A percentile compares a stretch with the other conserved stretches of the same genome.
phyloP scores from a whole-genome alignment of 139 green algal genomes.

The Spirogloea muscicola region DNA sequence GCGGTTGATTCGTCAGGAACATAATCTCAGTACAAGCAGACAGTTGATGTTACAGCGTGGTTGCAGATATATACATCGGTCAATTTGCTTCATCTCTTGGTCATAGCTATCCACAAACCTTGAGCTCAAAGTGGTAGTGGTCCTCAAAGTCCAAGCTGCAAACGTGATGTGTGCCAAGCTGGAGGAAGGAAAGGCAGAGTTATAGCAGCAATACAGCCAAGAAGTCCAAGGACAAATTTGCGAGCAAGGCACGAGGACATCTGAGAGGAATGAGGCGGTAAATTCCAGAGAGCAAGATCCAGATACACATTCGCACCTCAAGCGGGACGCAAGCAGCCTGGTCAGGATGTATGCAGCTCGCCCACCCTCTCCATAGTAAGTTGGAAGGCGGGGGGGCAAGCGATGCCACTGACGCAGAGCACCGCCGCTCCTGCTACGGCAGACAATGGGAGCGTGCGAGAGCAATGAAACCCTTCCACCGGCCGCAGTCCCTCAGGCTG shows the following conservation, averaged over 20 bases:
- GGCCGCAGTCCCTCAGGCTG: not conserved
- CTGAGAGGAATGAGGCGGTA: no score
- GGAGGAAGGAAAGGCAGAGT: not conserved
- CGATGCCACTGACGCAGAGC: conserved; percentile 21
- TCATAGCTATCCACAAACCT: no score
- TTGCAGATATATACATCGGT: no score
- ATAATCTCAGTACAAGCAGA: no score
- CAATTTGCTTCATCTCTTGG: no score
- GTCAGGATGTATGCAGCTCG: no score
- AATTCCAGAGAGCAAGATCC: no score
- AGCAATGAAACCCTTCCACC: not conserved
- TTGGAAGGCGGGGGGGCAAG: conserved; percentile 8
- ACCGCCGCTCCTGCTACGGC: conserved; percentile 2
- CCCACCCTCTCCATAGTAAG: conserved; percentile 12
- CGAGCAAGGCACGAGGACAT: no score
- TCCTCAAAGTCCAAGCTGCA: not conserved
- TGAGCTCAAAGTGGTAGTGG: not conserved
- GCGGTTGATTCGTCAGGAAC: no score
- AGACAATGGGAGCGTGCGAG: not conserved
- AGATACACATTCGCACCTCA: no score
- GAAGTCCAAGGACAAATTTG: not conserved
- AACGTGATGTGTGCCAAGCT: conserved; percentile 1
- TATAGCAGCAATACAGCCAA: not conserved
- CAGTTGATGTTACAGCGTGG: no score
- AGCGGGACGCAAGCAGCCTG: no score